A percentile compares a stretch with the other conserved stretches of the same genome.
Conservation (phyloP, 169 alveolate genomes). For the Plasmodium relictum region DNA sequence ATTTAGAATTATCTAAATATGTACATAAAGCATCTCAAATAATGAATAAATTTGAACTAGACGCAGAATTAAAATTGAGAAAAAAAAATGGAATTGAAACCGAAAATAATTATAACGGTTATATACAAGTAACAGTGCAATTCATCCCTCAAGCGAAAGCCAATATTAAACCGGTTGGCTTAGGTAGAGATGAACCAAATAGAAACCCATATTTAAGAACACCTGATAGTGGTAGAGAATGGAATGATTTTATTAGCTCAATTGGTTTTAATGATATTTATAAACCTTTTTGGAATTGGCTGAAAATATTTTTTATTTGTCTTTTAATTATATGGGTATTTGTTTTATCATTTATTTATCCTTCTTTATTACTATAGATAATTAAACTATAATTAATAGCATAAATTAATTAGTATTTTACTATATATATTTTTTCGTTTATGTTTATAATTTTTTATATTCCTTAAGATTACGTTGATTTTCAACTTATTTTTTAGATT, state of each 20-base stretch:
- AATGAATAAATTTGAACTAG: conserved; percentile 85
- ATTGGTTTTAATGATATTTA: conserved; percentile 83
- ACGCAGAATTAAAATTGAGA: conserved; percentile 89
- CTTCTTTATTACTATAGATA: conserved; percentile 37
- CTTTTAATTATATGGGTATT: conserved; percentile 47
- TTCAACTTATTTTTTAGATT: no score
- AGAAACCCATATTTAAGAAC: conserved; percentile 91
- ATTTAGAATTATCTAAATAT: conserved; percentile 86
- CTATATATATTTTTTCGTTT: no score
- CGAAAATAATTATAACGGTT: conserved; percentile 85
- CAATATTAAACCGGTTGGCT: conserved; percentile 90
- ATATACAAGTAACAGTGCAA: conserved; percentile 91
- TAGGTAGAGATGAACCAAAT: conserved; percentile 93
- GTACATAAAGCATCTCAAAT: conserved; percentile 89
- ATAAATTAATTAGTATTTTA: no score
- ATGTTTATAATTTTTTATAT: no score
- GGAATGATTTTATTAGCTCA: conserved; percentile 92
- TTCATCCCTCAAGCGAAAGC: conserved; percentile 93
- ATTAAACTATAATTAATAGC: not conserved
- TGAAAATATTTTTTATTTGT: conserved; percentile 59
- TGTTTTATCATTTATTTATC: conserved; percentile 64
- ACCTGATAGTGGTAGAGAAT: conserved; percentile 93
- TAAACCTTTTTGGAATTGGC: conserved; percentile 84
- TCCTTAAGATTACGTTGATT: no score
- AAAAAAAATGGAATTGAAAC: conserved; percentile 79